phyloP scores from a whole-genome alignment of 2,329 filamentous ascomycete genomes.

The Trichophyton schoenleinii region DNA sequence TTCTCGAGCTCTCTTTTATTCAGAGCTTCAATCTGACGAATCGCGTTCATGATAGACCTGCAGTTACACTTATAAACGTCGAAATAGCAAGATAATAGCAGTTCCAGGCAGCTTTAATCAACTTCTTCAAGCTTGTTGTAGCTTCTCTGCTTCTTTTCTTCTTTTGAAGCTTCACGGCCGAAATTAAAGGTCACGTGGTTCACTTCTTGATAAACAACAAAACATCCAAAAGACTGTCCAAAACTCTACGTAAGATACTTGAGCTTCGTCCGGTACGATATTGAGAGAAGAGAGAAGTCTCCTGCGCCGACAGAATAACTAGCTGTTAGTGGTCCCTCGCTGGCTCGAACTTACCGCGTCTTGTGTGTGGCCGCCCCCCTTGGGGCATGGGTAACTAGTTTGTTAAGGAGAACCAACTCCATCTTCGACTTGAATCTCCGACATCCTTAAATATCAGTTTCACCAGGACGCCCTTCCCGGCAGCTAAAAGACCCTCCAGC shows the following conservation, averaged over 20 bases:
- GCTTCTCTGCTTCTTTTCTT: not conserved
- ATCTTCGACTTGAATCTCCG: not conserved
- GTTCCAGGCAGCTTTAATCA: not conserved
- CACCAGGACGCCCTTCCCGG: not conserved
- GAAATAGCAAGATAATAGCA: not conserved
- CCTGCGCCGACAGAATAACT: not conserved
- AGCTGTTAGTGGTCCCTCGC: not conserved
- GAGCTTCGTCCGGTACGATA: not conserved
- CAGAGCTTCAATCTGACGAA: slow-evolving; percentile 80
- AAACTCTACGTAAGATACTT: not conserved
- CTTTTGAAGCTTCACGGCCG: not conserved
- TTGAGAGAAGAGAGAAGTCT: not conserved
- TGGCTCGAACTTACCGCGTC: not conserved
- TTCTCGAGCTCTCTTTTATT: slow-evolving; percentile 92
- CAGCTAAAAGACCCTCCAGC: not conserved
- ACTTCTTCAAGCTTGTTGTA: not conserved
- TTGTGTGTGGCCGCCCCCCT: not conserved
- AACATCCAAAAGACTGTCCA: not conserved
- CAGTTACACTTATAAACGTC: not conserved
- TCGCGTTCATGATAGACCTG: slow-evolving; percentile 62
- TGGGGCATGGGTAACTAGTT: not conserved
- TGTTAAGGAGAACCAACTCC: not conserved
- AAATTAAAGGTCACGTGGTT: not conserved
- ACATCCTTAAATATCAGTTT: not conserved
- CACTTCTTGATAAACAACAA: not conserved